Evolutionary conservation across 176 grass and related monocot genomes (phyloP), one percentile per base, ranked within the genome.

Genomic region (Canna indica): DNA sequence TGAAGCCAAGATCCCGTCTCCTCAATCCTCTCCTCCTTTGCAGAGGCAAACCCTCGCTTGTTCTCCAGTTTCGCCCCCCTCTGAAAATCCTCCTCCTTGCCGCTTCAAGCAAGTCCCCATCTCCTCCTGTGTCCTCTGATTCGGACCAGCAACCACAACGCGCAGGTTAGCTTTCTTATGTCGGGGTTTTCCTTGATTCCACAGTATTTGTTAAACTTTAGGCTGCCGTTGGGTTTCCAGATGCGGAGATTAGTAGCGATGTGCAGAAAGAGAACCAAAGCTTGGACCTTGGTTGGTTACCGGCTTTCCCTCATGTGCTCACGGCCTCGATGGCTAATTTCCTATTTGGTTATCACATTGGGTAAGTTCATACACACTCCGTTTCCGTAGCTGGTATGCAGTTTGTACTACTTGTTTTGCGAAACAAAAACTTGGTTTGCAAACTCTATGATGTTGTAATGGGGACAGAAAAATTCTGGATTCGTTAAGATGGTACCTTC

Each of bases 341-440:
- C 79, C 84, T 99, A 42, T 99, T 93, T 29, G 89, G 86, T 16
- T 99, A 99, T 78, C 89, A 99, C 79, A 99, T 99, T 59, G 94
- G 94, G 94, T 99, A 44, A 59, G 81, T 84, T 74, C 25, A 34
- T 66, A 34, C 20, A 22, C 35, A 7, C n/a, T 1, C 2, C 18
- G 31, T 65, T 39, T 66, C 34, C 35, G 13, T 34, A 22, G 35
- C 7, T 20, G 29, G 59, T 24, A 10, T 8, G 18, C 27, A 6
- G 32, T 30, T 32, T 60, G 58, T 30, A 4, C 2, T 64, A 36
- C 24, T 36, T 35, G 17, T 64, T 6, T 4, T 22, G 31, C 4
- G 4, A n/a, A 25, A 25, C 3, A 34, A 16, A 66, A 26, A 17
- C 30, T 33, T 34, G 28, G 25, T 13, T 36, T 3, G 32, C 22